phyloP scores from a whole-genome alignment of 164 flowering plant genomes.

The Macadamia tetraphylla region DNA sequence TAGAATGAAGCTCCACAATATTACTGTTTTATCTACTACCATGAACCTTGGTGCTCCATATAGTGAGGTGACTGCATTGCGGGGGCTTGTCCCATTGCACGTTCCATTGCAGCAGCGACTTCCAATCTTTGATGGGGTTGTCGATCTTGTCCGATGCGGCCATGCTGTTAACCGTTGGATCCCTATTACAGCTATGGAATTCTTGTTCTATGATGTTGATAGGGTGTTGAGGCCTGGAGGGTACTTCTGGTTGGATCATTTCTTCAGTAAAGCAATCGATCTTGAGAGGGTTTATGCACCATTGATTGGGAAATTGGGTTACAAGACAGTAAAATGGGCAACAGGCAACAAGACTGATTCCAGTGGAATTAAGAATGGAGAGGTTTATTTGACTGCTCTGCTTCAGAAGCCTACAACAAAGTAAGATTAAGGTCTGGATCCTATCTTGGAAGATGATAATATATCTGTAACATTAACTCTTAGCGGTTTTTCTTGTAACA shows the following conservation, averaged over 20 bases:
- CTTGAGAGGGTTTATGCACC: slow-evolving; percentile 68
- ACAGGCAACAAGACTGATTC: slow-evolving; percentile 59
- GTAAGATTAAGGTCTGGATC: neutral
- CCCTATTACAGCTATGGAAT: slow-evolving; percentile 59
- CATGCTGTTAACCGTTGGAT: slow-evolving; percentile 93
- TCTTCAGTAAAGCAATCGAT: slow-evolving; percentile 68
- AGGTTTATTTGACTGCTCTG: slow-evolving; percentile 85
- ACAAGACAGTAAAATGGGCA: slow-evolving; percentile 89
- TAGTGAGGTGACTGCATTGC: slow-evolving; percentile 64
- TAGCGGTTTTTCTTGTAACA: neutral
- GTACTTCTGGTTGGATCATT: slow-evolving; percentile 77
- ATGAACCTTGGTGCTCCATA: slow-evolving; percentile 75
- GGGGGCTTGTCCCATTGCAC: slow-evolving; percentile 80
- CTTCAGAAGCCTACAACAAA: slow-evolving; percentile 60
- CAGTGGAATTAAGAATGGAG: slow-evolving; percentile 67
- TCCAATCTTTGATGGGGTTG: slow-evolving; percentile 75
- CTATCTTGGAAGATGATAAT: neutral
- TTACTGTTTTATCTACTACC: slow-evolving; percentile 77
- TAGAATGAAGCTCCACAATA: slow-evolving; percentile 57
- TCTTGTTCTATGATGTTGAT: slow-evolving; percentile 77
- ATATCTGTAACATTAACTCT: neutral
- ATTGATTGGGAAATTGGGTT: slow-evolving; percentile 72
- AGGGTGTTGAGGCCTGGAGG: slow-evolving; percentile 90
- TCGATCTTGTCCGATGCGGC: slow-evolving; percentile 83
- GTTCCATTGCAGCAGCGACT: slow-evolving; percentile 88